Evolutionary conservation across 2,329 filamentous ascomycete species (phyloP), one percentile per base, ranked within the genome.

Genomic region (Cladosporium sphaerospermum): DNA sequence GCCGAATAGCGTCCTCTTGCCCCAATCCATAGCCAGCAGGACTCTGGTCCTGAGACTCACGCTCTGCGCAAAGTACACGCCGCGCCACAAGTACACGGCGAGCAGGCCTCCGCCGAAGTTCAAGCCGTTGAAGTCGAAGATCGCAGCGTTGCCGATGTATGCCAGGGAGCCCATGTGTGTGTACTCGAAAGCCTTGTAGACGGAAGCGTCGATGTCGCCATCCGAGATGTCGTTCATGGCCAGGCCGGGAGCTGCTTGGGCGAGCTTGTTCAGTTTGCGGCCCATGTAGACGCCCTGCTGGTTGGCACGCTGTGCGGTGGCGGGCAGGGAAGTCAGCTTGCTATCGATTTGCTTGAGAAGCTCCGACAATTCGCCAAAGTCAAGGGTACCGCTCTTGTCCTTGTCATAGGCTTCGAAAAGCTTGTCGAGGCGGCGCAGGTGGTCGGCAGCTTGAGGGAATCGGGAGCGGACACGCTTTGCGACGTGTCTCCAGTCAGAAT

Each of bases 1-100:
- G 61, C 93, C 93, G 75, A 99, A 99, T 18, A 99, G 72, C 10
- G 89, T 88, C 68, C 95, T 80, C 81, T 97, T 99, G n/a, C 83
- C 85, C 93, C 93, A 99, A 70, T 99, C 93, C 93, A 99, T 96
- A 14, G 90, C 90, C 71, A 99, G 77, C 65, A 99, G 72, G 59
- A 89, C 81, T 57, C 92, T 82, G 23, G 93, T 99, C 61, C 93
- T 78, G 55, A 97, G 79, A 71, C 91, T 96, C 45, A 99, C 93
- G 66, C 89, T 96, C 77, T 99, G 89, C 10, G 93, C 90, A 75
- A 99, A 99, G 73, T 99, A 99, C 11, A 96, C 86, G 59, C 89
- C 91, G 57, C 93, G 78, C 93, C 93, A 99, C 33, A 96, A 82
- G 69, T 99, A 99, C 45, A 97, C 92, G 0, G 91, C 93, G 78